phyloP scores from a whole-genome alignment of 2,329 filamentous ascomycete genomes.

The Cordyceps cicadae region DNA sequence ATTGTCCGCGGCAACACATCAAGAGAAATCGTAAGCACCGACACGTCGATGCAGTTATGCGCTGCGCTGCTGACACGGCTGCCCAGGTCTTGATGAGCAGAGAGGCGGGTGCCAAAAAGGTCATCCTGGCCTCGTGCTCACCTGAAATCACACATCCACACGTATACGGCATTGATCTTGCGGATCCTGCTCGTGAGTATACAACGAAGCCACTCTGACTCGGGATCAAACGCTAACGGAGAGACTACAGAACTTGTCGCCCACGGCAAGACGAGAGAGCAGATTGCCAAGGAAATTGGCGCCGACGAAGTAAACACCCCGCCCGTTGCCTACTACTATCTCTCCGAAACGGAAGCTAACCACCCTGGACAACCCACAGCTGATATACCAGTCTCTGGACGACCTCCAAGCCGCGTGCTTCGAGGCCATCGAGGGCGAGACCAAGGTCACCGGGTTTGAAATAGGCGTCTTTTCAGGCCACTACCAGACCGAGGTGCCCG shows the following conservation, averaged over 20 bases:
- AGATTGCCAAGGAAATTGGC: constrained; percentile 35
- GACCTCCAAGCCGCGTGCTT: constrained; percentile 76
- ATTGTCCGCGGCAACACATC: constrained; percentile 74
- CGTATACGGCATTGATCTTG: constrained; percentile 45
- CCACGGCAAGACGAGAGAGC: constrained; percentile 26
- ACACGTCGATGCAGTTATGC: background rate
- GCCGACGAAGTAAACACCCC: constrained; percentile 24
- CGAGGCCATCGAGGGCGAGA: constrained; percentile 54
- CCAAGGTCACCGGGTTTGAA: constrained; percentile 60
- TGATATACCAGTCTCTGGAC: constrained; percentile 54
- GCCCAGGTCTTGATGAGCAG: constrained; percentile 53
- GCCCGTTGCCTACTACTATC: no score
- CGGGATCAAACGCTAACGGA: background rate
- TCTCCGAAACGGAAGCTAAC: background rate
- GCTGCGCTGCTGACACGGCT: background rate
- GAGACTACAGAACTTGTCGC: constrained; percentile 25
- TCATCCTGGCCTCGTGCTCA: constrained; percentile 72
- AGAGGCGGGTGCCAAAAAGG: constrained; percentile 71
- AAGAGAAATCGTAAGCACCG: constrained; percentile 31
- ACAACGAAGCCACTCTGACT: background rate
- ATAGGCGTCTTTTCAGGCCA: constrained; percentile 86
- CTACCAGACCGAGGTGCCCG: constrained; percentile 73
- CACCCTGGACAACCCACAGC: constrained; percentile 18
- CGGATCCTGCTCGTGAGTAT: constrained; percentile 21
- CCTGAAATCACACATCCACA: constrained; percentile 77